These are phyloP conservation scores for Cornus florida DNA, from an alignment of 148 eudicot species.

Conservation along the genomic window DNA sequence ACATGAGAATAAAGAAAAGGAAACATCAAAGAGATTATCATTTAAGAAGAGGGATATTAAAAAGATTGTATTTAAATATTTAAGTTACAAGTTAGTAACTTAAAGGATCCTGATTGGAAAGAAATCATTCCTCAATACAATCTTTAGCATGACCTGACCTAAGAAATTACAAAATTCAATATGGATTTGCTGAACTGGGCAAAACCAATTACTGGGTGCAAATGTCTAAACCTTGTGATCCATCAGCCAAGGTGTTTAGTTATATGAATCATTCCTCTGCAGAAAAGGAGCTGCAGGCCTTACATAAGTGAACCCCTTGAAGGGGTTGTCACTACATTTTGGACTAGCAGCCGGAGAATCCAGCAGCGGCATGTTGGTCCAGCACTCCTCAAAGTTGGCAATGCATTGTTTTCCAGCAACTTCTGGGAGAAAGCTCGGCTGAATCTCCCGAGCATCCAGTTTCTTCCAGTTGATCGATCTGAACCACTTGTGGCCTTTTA, in stretches of 20 bases:
- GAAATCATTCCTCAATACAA: background rate
- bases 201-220: too few relatives aligned
- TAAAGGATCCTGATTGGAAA: too few relatives aligned
- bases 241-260: background rate
- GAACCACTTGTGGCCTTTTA: conserved; percentile 55
- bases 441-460: conserved; percentile 42
- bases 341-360: conserved; percentile 52
- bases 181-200: background rate
- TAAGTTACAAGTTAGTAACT: background rate
- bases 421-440: conserved; percentile 40
- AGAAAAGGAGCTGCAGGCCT: conserved; percentile 12
- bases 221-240: background rate
- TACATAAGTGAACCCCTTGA: conserved; percentile 26
- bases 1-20: too few relatives aligned
- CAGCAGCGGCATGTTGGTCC: conserved; percentile 41
- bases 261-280: background rate
- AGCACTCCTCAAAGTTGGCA: conserved; percentile 34
- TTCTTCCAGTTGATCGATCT: conserved; percentile 54
- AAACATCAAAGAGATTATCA: too few relatives aligned
- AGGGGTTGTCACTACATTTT: conserved; percentile 20
- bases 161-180: background rate
- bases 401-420: conserved; percentile 39
- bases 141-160: background rate
- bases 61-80: background rate
- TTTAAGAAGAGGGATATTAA: too few relatives aligned